Evolutionary conservation across 164 flowering plant genomes (phyloP), one percentile per base, ranked within the genome.

Genomic region (Magnolia kwangsiensis): DNA sequence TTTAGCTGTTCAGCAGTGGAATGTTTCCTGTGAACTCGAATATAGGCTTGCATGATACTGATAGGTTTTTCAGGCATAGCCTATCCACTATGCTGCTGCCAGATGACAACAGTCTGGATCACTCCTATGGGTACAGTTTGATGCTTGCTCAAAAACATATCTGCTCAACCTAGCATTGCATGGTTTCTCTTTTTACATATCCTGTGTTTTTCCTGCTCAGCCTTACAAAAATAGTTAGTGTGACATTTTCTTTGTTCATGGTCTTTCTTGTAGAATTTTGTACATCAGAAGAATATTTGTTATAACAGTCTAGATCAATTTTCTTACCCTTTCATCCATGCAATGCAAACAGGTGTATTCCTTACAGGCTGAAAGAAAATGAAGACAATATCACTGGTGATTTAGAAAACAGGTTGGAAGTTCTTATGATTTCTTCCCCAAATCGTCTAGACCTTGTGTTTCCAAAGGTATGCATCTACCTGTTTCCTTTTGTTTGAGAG

Each of bases 381-480:
- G 77, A 63, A 71, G 87, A 80, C 1, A 82, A 83, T 78, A 55
- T 72, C 18, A 78, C 27, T 27, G 69, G 50, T 45, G 73, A 65
- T 27, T 13, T 68, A 31, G 83, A 83, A 67, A 75, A 78, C 67
- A 82, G 45, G 24, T 14, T 89, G 69, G 83, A 85, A 84, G 90
- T 89, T 69, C 88, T 89, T 49, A 92, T 91, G 95, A 77, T 92
- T 75, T 87, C 94, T 69, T 84, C 97, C 8, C 95, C 95, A 7
- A 82, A 89, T 78, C 92, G 94, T 31, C 78, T 80, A 45, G 94
- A 92, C 74, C 84, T 91, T 55, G 95, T 92, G 21, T 92, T 92
- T 74, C 97, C 97, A 68, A 91, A 91, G 90, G 97, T 89, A 75
- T 37, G 50, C 66, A 9, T 71, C 31, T 63, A 19, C 51, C 29